Evolutionary conservation across 148 eudicot species (phyloP).

Genomic region (Rheum nobile): DNA sequence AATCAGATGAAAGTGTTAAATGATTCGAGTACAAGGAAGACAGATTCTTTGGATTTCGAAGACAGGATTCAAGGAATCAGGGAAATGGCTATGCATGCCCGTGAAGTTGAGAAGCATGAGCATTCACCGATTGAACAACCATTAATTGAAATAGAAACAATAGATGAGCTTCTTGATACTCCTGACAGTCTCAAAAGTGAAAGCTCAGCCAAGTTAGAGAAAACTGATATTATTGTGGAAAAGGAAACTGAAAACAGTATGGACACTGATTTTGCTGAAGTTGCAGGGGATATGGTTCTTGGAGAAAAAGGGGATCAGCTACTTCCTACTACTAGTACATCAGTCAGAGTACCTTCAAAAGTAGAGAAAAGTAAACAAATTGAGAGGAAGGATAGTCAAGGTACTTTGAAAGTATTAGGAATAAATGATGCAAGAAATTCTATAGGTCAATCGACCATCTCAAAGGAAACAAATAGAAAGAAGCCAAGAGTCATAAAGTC

Average conservation of each 20-base stretch:
- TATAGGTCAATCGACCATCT: constrained; percentile 13
- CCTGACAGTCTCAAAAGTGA: constrained; percentile 11
- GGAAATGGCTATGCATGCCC: constrained; percentile 66
- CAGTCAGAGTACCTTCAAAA: not conserved
- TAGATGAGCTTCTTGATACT: constrained; percentile 1
- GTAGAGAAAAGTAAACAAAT: not conserved
- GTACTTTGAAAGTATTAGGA: constrained; percentile 5
- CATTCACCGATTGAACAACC: constrained; percentile 13
- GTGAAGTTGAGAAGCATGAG: constrained; percentile 44
- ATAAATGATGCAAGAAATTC: constrained; percentile 11
- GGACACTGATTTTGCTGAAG: not conserved
- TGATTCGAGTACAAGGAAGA: not conserved
- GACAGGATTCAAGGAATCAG: constrained; percentile 29
- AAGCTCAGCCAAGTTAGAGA: not conserved
- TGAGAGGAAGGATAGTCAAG: not conserved
- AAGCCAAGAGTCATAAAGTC: constrained; percentile 59
- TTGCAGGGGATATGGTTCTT: constrained; percentile 8
- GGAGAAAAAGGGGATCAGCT: constrained; percentile 13
- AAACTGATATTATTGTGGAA: constrained; percentile 13
- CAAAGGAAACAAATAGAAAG: constrained; percentile 20
- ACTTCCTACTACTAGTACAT: not conserved
- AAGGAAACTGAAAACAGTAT: constrained; percentile 6
- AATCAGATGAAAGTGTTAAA: constrained; percentile 13
- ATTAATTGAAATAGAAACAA: constrained; percentile 7
- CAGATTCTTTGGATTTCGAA: constrained; percentile 15